phyloP scores from a whole-genome alignment of 441 rosid species.

The Eutrema salsugineum region DNA sequence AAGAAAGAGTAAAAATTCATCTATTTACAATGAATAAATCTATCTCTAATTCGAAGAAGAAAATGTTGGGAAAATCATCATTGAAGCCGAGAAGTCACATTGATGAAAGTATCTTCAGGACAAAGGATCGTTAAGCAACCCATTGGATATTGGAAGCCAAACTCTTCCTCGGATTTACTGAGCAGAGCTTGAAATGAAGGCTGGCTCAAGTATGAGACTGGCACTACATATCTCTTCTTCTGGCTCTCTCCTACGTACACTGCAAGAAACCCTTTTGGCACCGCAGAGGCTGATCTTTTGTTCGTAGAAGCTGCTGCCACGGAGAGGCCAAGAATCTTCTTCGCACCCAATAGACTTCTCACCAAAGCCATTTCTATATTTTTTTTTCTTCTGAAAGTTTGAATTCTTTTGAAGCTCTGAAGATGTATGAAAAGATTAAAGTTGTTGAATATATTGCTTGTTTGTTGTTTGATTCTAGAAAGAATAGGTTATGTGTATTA shows the following conservation, averaged over 20 bases:
- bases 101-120: constrained; percentile 5
- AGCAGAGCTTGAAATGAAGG: constrained; percentile 10
- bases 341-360: constrained; percentile 21
- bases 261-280: constrained; percentile 24
- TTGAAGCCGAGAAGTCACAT: neutral
- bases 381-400: neutral
- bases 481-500: neutral
- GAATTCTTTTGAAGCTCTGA: neutral
- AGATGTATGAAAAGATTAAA: neutral
- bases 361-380: constrained; percentile 20
- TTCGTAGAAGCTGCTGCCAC: neutral
- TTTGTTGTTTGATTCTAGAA: neutral
- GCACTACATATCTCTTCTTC: constrained; percentile 15
- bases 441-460: neutral
- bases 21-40: neutral
- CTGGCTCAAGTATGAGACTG: constrained; percentile 5
- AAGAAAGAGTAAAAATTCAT: neutral
- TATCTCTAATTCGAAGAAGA: neutral
- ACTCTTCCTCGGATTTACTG: constrained; percentile 3
- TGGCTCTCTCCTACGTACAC: constrained; percentile 22
- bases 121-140: constrained; percentile 11
- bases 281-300: neutral
- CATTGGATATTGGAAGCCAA: neutral
- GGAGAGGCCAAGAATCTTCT: constrained; percentile 1
- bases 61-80: neutral